phyloP scores from a whole-genome alignment of 2,329 filamentous ascomycete genomes.

The Amphichorda felina region DNA sequence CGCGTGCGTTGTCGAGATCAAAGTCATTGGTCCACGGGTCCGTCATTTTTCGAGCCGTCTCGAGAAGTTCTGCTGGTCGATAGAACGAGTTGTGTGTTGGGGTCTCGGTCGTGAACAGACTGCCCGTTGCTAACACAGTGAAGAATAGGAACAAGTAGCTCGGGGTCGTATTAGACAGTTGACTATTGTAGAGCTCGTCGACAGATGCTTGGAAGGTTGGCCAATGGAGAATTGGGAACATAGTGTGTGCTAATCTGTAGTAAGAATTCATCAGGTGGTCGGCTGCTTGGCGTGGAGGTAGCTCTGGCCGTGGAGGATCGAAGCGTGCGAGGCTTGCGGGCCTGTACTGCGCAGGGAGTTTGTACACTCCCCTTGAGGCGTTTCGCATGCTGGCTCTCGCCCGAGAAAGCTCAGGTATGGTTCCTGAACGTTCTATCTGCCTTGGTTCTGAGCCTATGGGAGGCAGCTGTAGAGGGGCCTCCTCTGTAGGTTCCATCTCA shows the following conservation, averaged over 20 bases:
- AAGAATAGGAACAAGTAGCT: conserved; percentile 76
- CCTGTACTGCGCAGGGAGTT: conserved; percentile 59
- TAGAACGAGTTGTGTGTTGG: conserved; percentile 40
- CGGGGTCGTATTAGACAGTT: conserved; percentile 42
- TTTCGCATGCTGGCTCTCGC: conserved; percentile 62
- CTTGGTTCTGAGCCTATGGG: conserved; percentile 55
- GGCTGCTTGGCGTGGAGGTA: conserved; percentile 59
- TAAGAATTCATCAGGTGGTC: conserved; percentile 69
- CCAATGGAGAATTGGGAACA: conserved; percentile 83
- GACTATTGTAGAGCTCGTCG: conserved; percentile 63
- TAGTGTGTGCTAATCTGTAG: conserved; percentile 62
- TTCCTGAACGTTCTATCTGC: conserved; percentile 46
- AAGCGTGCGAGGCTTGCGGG: conserved; percentile 34
- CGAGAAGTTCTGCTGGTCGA: conserved; percentile 52
- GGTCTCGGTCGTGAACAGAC: conserved; percentile 49
- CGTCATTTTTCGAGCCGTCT: conserved; percentile 55
- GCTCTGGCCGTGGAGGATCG: conserved; percentile 42
- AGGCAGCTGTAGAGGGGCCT: conserved; percentile 45
- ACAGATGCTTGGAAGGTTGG: conserved; percentile 67
- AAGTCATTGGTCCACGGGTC: conserved; percentile 77
- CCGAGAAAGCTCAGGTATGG: conserved; percentile 56
- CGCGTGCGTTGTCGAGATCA: conserved; percentile 62
- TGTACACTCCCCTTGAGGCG: conserved; percentile 69
- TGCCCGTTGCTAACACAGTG: conserved; percentile 70
- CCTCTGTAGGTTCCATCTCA: conserved; percentile 33